Percentiles rank a stretch among this genome's conserved stretches.
Conservation (phyloP, 768 basidiomycete species). For the Leccinellum rugosiceps region DNA sequence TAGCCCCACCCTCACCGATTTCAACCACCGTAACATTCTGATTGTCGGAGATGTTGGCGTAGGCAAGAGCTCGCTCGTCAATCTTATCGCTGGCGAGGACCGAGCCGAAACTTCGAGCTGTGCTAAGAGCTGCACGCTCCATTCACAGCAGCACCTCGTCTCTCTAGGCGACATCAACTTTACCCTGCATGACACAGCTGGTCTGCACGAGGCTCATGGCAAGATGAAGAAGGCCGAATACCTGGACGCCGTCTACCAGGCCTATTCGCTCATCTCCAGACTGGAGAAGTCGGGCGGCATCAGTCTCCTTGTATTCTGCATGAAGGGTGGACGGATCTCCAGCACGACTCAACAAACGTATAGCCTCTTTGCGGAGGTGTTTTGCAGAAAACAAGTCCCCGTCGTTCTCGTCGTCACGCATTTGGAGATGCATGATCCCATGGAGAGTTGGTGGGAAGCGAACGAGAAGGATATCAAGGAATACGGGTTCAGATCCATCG, state of each 20-base stretch:
- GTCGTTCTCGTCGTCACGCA: conserved; percentile 35
- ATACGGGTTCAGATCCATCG: conserved; percentile 33
- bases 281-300: conserved; percentile 26
- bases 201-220: conserved; percentile 26
- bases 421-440: conserved; percentile 30
- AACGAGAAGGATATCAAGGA: conserved; percentile 33
- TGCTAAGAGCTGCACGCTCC: conserved; percentile 37
- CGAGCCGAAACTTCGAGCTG: conserved; percentile 29
- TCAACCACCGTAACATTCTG: conserved; percentile 20
- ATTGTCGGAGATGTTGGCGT: conserved; percentile 29
- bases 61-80: conserved; percentile 42
- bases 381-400: conserved; percentile 34
- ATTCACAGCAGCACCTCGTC: conserved; percentile 20
- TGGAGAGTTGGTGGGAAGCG: conserved; percentile 39
- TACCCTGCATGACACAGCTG: conserved; percentile 25
- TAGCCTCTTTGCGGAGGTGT: conserved; percentile 36
- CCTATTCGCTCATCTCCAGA: conserved; percentile 34
- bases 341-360: conserved; percentile 27
- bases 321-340: conserved; percentile 27
- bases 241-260: conserved; percentile 26
- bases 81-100: conserved; percentile 32
- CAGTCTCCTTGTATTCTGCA: conserved; percentile 30
- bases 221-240: conserved; percentile 23
- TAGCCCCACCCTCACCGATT: conserved; percentile 9
- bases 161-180: conserved; percentile 18